phyloP scores from a whole-genome alignment of 306 rosid genomes.

The Gleditsia sinensis region DNA sequence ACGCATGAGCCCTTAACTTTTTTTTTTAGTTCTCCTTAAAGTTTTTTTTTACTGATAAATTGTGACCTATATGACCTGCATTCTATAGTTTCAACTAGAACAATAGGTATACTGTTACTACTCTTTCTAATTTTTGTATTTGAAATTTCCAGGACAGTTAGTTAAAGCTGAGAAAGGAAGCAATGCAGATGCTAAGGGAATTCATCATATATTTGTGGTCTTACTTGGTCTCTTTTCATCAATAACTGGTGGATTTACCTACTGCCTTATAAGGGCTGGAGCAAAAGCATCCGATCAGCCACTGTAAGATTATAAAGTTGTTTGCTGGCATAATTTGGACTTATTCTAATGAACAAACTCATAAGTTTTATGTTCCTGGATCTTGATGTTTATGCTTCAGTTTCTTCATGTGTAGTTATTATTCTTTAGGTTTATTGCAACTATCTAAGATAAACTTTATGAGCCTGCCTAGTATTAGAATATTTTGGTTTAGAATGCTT shows the following conservation, averaged over 20 bases:
- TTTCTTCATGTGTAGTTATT: conserved; percentile 7
- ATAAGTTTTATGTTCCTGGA: neutral
- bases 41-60: conserved; percentile 1
- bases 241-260: conserved; percentile 71
- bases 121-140: conserved; percentile 32
- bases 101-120: conserved; percentile 19
- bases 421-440: neutral
- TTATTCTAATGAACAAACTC: conserved; percentile 1
- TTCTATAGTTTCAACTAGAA: conserved; percentile 19
- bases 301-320: conserved; percentile 55
- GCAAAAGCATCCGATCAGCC: conserved; percentile 84
- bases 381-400: neutral
- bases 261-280: conserved; percentile 75
- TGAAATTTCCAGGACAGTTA: conserved; percentile 56
- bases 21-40: neutral
- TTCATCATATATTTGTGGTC: conserved; percentile 46
- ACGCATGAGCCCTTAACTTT: neutral
- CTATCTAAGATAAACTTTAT: neutral
- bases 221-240: conserved; percentile 68
- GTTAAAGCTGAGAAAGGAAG: conserved; percentile 52
- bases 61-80: conserved; percentile 24
- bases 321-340: conserved; percentile 1
- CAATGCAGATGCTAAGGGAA: conserved; percentile 37
- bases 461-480: conserved; percentile 6
- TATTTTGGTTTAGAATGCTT: conserved; percentile 11